Evolutionary conservation across 768 basidiomycete genomes (phyloP), one percentile per base, ranked within the genome.

Genomic region (Coprinopsis strossmayeri): DNA sequence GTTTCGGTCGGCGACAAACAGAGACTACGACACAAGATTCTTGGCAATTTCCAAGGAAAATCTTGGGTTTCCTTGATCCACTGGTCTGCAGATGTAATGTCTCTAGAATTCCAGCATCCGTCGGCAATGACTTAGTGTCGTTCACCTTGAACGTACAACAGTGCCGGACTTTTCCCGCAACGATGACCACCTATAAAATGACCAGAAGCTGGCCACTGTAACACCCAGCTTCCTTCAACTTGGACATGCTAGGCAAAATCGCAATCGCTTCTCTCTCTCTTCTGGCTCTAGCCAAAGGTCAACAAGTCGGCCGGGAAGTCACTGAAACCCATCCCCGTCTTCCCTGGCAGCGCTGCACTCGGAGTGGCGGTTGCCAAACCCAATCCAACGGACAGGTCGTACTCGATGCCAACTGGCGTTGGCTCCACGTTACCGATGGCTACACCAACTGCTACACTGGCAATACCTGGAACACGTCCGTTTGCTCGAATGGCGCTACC

Each of bases 401-500:
- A 17, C 65, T 74, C 58, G 72, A 72, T 56, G 41, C 68, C 42
- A 72, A 72, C 63, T 73, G 71, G 72, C 70, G 72, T 40, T 72
- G 69, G 69, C 50, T 66, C 18, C 66, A 68, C 54, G 53, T 44
- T 48, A 60, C 55, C 38, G 30, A 45, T 28, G 53, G 58, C 45
- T 57, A 52, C 34, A 61, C 56, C 53, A 63, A 63, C 46, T 63
- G 60, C 51, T 63, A 61, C 54, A 73, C 70, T 34, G 57, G 55
- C 15, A 58, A 58, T 46, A 54, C 53, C 32, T 58, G 57, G 55
- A 51, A 58, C 34, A 52, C 65, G 2, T 59, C 71, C 35, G 53
- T 72, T 40, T 74, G 73, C 62, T 64, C 71, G 23, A 64, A 69
- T 57, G 56, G 61, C 38, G 55, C 55, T 5, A 67, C 68, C 45